phyloP scores from a whole-genome alignment of 2,329 filamentous ascomycete species.

The Cytospora leucostoma region DNA sequence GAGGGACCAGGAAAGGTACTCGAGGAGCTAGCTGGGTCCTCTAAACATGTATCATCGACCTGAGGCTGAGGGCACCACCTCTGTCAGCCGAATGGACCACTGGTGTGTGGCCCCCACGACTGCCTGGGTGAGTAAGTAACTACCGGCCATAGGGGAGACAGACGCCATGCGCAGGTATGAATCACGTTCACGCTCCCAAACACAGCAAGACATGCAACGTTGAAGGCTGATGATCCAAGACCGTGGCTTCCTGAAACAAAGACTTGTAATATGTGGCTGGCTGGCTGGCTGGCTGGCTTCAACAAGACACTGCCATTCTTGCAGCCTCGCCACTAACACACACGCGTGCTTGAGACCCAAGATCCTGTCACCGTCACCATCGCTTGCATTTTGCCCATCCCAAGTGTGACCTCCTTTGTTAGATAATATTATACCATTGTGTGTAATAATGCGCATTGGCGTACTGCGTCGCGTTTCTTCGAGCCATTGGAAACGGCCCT shows the following conservation, averaged over 20 bases:
- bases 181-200: neutral
- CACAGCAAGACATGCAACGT: neutral
- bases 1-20: neutral
- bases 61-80: too few relatives aligned
- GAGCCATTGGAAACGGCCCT: neutral
- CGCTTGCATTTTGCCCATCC: conserved; percentile 12
- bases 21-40: neutral
- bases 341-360: neutral
- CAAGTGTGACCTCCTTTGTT: conserved; percentile 1
- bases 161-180: neutral
- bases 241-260: conserved; percentile 4
- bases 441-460: conserved; percentile 4
- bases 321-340: neutral
- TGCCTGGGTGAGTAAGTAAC: neutral
- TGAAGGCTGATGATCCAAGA: neutral
- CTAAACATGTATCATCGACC: neutral
- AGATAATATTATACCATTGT: neutral
- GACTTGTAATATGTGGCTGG: conserved; percentile 16
- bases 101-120: too few relatives aligned
- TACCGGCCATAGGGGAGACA: neutral
- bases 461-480: neutral
- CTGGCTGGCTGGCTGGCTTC: conserved; percentile 2
- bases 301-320: conserved; percentile 5
- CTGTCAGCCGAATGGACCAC: too few relatives aligned
- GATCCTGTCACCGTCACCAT: conserved; percentile 4